Evolutionary conservation across 2,329 filamentous ascomycete genomes (phyloP), one percentile per base, ranked within the genome.

Genomic region (Teratosphaeria destructans): DNA sequence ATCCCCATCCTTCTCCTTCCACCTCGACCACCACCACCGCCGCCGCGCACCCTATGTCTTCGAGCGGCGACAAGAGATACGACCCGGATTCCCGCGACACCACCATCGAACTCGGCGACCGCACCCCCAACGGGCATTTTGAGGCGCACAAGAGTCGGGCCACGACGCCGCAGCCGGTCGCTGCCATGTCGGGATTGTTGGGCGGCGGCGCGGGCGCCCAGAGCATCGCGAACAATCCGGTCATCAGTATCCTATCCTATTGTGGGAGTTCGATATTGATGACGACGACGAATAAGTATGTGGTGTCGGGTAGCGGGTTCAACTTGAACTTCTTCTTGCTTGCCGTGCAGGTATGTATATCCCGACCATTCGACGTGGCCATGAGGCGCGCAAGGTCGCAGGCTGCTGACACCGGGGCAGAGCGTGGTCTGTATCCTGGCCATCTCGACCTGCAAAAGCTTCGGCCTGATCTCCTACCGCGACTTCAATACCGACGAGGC

Each of bases 261-360:
- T 99, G 94, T 76, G 80, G 88, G 70, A 90, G 93, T 57, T 96
- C 92, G n/a, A 99, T 99, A 72, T 84, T 93, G 75, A 99, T 99
- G 94, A 99, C 94, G 7, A 89, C 96, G n/a, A 94, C 95, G 75
- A 99, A 99, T 79, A 99, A 99, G 81, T 99, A 95, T 75, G 92
- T 96, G 63, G 85, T 99, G 54, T 96, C 90, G 7, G 94, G 94
- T 62, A 82, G 83, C 57, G 84, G 87, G 66, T 99, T 95, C 84
- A 99, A 99, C 77, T 78, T 99, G 70, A 96, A 95, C 77, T 96
- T 97, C 77, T 90, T 99, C 77, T 88, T 96, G 69, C 84, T 99
- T 61, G 87, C 85, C 62, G 82, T 97, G 62, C 94, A 97, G 86
- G 93, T 96, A 84, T 70, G 84, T 71, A n/a, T 26, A 11, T 49